Evolutionary conservation across 1,284 basidiomycete species (phyloP).

Genomic region (Leccinum griseonigrum): DNA sequence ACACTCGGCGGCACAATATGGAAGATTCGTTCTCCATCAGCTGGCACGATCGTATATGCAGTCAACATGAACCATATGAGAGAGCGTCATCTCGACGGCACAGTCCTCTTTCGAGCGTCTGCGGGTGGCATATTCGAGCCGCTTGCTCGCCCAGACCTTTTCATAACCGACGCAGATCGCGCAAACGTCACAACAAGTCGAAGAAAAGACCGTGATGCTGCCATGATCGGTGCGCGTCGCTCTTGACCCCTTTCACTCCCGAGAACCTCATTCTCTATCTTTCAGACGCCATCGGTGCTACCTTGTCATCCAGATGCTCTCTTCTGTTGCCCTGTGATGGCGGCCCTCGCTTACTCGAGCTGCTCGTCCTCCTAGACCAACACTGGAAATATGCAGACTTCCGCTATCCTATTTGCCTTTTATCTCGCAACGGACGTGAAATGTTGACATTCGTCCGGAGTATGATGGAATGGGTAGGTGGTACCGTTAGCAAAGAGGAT

Average conservation of each 20-base stretch:
- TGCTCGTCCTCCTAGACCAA: constrained; percentile 94
- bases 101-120: constrained; percentile 74
- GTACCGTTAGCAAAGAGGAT: constrained; percentile 87
- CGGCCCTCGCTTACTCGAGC: constrained; percentile 89
- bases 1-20: constrained; percentile 97
- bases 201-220: constrained; percentile 88
- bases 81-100: constrained; percentile 95
- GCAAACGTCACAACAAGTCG: constrained; percentile 81
- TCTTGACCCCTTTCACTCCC: background rate
- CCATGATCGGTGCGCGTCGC: constrained; percentile 69
- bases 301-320: constrained; percentile 73
- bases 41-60: constrained; percentile 94
- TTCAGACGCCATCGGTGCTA: constrained; percentile 70
- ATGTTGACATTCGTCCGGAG: constrained; percentile 94
- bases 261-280: constrained; percentile 7
- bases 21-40: constrained; percentile 97
- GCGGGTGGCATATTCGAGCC: constrained; percentile 84
- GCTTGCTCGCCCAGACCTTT: constrained; percentile 83
- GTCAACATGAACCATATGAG: constrained; percentile 97
- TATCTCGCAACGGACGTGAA: constrained; percentile 88
- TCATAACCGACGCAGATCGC: constrained; percentile 92
- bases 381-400: constrained; percentile 92
- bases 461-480: constrained; percentile 99
- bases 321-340: constrained; percentile 92
- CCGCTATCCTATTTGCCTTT: constrained; percentile 85